A percentile compares a stretch with the other conserved stretches of the same genome.
Conservation (phyloP, 2,329 filamentous ascomycete species). For the Beauveria pseudobassiana region DNA sequence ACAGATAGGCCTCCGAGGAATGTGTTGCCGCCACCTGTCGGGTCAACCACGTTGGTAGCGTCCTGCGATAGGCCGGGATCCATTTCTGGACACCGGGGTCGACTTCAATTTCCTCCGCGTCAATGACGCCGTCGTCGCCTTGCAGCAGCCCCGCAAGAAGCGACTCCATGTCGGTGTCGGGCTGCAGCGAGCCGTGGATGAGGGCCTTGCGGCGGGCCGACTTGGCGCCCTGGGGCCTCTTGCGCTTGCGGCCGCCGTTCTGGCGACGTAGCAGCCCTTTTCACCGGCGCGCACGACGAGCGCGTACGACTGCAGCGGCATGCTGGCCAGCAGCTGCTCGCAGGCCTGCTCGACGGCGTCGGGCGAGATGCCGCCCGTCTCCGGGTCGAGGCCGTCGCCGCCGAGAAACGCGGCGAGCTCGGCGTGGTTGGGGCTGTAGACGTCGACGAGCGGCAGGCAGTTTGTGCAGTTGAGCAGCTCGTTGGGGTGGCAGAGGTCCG, state of each 20-base stretch:
- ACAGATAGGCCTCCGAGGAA: constrained; percentile 62
- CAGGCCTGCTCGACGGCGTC: constrained; percentile 49
- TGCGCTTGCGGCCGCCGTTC: constrained; percentile 46
- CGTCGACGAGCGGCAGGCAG: constrained; percentile 51
- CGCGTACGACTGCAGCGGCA: constrained; percentile 57
- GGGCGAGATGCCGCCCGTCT: constrained; percentile 46
- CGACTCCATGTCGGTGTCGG: constrained; percentile 56
- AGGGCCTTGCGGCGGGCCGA: constrained; percentile 32
- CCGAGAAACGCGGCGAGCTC: constrained; percentile 87
- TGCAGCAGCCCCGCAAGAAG: constrained; percentile 52
- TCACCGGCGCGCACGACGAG: constrained; percentile 66
- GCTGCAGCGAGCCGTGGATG: constrained; percentile 45
- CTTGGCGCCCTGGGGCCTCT: constrained; percentile 19
- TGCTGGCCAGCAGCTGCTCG: constrained; percentile 54
- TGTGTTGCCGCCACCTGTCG: constrained; percentile 88
- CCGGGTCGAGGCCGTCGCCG: constrained; percentile 44
- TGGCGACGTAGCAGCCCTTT: constrained; percentile 60
- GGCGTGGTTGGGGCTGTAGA: constrained; percentile 73
- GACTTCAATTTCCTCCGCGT: constrained; percentile 51
- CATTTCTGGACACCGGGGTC: constrained; percentile 62
- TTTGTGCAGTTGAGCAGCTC: constrained; percentile 59
- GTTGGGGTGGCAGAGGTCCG: constrained; percentile 72
- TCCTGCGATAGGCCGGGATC: constrained; percentile 69
- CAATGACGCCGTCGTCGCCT: constrained; percentile 44
- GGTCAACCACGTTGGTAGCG: constrained; percentile 63